Percentiles rank a stretch among this genome's conserved stretches.
Evolutionary conservation across 345 rosid genomes (phyloP).

Genomic region (Ceriops decandra): DNA sequence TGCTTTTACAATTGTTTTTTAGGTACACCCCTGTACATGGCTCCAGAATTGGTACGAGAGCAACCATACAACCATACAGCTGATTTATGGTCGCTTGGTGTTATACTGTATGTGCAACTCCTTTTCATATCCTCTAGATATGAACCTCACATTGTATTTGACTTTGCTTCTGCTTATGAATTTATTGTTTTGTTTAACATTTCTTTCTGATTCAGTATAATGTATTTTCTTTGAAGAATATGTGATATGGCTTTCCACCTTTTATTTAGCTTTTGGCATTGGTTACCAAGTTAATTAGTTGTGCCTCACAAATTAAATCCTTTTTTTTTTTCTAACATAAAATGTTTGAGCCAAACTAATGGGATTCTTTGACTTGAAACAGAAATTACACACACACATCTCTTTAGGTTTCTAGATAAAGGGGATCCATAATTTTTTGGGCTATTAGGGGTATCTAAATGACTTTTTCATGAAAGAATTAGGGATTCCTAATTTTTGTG

Average conservation of each 20-base stretch:
- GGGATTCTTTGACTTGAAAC: not conserved
- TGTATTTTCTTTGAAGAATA: no score
- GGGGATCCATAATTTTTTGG: not conserved
- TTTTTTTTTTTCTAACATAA: no score
- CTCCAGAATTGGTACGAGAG: constrained; percentile 93
- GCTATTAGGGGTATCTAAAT: not conserved
- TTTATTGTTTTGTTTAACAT: not conserved
- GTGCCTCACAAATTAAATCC: no score
- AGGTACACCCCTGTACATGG: constrained; percentile 99
- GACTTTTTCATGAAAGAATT: not conserved
- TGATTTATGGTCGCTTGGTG: constrained; percentile 99
- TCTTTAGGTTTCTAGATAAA: not conserved
- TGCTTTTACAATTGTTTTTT: constrained; percentile 23
- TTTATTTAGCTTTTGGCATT: no score
- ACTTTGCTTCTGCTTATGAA: not conserved
- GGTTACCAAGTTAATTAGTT: no score
- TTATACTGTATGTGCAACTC: constrained; percentile 64
- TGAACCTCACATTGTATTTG: not conserved
- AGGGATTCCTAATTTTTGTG: no score
- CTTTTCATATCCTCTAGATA: not conserved
- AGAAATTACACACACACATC: not conserved
- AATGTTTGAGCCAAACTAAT: no score
- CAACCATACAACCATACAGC: constrained; percentile 98
- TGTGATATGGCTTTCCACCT: no score
- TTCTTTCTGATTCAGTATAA: not conserved